Conservation (phyloP, 805 yeast genomes). For the Lachancea nothofagi region DNA sequence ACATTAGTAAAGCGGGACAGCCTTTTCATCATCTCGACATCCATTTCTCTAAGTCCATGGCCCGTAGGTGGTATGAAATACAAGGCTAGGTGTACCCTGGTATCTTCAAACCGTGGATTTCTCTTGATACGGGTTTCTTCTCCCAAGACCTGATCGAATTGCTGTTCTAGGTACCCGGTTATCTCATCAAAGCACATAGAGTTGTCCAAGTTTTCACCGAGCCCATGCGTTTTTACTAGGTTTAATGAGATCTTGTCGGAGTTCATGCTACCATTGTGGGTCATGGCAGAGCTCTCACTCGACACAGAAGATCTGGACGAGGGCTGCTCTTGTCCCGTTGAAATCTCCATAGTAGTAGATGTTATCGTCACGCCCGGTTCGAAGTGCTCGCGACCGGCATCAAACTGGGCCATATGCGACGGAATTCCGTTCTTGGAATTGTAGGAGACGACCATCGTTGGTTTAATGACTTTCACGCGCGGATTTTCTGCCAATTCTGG, state of each 20-base stretch:
- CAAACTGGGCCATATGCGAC: constrained; percentile 54
- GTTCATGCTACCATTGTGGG: constrained; percentile 26
- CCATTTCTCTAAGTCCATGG: constrained; percentile 72
- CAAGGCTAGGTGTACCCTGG: constrained; percentile 67
- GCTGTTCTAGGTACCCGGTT: constrained; percentile 63
- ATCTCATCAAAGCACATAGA: constrained; percentile 62
- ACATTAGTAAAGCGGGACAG: constrained; percentile 69
- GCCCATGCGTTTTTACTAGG: constrained; percentile 69
- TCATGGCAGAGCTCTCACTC: constrained; percentile 5
- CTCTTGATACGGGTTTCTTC: constrained; percentile 85
- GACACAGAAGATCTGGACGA: constrained; percentile 7
- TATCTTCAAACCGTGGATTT: constrained; percentile 75
- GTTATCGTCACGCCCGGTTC: constrained; percentile 78
- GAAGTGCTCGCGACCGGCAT: constrained; percentile 51
- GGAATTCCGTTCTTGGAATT: constrained; percentile 58
- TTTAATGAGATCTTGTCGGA: constrained; percentile 45
- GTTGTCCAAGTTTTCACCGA: constrained; percentile 74
- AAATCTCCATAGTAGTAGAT: constrained; percentile 31
- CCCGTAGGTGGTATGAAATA: constrained; percentile 74
- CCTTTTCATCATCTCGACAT: constrained; percentile 63
- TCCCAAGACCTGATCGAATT: constrained; percentile 70
- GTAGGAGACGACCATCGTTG: constrained; percentile 43
- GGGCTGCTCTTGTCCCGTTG: constrained; percentile 14
- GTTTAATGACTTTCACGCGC: constrained; percentile 25
- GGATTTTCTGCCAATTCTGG: constrained; percentile 17